These are phyloP conservation scores for Parachlorella kessleri DNA, from an alignment of 139 green algal species.

Conservation along the genomic window DNA sequence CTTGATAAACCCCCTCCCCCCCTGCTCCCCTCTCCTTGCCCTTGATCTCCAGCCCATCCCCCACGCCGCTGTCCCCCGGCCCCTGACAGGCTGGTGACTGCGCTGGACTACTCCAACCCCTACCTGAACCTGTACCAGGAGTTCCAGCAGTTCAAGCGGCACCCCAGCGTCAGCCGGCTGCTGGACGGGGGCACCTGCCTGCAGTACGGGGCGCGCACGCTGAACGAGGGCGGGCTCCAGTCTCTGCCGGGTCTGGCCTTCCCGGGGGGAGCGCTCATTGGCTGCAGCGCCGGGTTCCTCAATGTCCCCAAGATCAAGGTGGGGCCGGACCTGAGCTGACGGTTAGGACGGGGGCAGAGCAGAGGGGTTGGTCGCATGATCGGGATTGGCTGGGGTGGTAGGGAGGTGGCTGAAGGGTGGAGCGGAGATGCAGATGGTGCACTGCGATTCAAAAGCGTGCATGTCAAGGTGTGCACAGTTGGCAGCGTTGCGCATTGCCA, in stretches of 20 bases:
- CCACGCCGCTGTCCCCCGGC: background rate
- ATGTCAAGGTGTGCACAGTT: no score
- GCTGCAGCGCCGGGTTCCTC: conserved; percentile 92
- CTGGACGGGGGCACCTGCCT: conserved; percentile 88
- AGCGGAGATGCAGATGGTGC: no score
- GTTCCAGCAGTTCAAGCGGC: conserved; percentile 89
- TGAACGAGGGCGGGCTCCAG: conserved; percentile 94
- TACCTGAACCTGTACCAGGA: conserved; percentile 81
- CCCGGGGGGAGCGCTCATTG: conserved; percentile 90
- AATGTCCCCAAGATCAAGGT: conserved; percentile 96
- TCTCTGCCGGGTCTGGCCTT: conserved; percentile 87
- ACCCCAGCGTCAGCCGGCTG: conserved; percentile 73
- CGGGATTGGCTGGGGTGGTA: no score
- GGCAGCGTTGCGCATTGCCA: no score
- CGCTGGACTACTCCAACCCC: conserved; percentile 91
- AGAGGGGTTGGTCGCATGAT: no score
- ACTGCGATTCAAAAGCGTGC: no score
- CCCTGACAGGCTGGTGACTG: conserved; percentile 68
- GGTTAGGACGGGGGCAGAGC: no score
- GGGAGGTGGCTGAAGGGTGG: no score
- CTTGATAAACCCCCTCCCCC: no score
- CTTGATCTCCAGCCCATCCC: background rate
- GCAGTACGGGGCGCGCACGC: conserved; percentile 86
- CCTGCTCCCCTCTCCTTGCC: no score
- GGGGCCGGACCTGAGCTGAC: no score